phyloP scores from a whole-genome alignment of 495 filamentous ascomycete genomes.

The Podospora appendiculata region DNA sequence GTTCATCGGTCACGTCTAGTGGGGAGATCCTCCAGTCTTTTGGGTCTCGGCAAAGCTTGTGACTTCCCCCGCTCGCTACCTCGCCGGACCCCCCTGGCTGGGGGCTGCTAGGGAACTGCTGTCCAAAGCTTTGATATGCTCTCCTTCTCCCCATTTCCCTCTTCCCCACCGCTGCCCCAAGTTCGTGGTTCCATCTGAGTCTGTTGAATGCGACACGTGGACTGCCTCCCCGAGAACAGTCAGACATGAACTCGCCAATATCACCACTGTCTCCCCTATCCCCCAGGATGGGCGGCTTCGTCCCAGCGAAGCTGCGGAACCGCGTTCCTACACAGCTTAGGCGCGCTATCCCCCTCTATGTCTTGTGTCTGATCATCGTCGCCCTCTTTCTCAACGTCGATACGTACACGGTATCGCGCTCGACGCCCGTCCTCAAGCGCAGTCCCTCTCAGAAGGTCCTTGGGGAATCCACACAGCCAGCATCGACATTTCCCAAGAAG shows the following conservation, averaged over 20 bases:
- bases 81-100: too few relatives aligned
- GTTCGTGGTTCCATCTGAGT: too few relatives aligned
- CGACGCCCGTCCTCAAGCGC: conserved; percentile 1
- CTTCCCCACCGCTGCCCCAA: too few relatives aligned
- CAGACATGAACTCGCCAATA: conserved; percentile 12
- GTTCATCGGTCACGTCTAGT: too few relatives aligned
- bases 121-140: too few relatives aligned
- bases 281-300: conserved; percentile 12
- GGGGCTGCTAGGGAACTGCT: too few relatives aligned
- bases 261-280: conserved; percentile 17
- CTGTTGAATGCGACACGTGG: too few relatives aligned
- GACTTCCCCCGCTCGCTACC: too few relatives aligned
- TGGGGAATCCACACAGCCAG: neutral
- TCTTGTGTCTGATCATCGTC: conserved; percentile 18
- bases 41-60: too few relatives aligned
- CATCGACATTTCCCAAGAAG: conserved; percentile 16
- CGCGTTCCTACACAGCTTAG: conserved; percentile 23
- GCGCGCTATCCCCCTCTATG: conserved; percentile 17
- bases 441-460: conserved; percentile 1
- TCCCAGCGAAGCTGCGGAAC: conserved; percentile 17
- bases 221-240: neutral
- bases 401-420: conserved; percentile 9
- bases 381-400: conserved; percentile 31
- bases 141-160: too few relatives aligned
- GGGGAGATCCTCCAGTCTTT: too few relatives aligned